Base-by-base conservation (phyloP, 805 yeast species). In the Citeromyces matritensis region DNA sequence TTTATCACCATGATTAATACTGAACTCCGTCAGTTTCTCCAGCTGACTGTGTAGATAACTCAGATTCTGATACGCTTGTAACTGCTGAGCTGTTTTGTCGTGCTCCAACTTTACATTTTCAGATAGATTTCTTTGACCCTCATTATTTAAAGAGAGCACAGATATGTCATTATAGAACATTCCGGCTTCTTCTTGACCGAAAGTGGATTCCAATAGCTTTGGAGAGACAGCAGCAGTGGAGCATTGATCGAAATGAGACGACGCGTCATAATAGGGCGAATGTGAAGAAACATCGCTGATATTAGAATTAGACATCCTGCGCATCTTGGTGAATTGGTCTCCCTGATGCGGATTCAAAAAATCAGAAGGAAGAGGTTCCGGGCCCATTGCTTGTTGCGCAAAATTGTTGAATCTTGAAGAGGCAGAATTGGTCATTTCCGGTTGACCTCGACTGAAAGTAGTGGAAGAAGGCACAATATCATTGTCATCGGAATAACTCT, bases 231-330 rank as follows among this genome's bases (percentile, higher is more conserved):
- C 31, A 23, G 40, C 42, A 12, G 42, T 45, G 9, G 41, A 51
- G 6, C 39, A 47, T 12, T 37, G 35, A 4, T 37, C 27, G 6
- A 49, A 46, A 13, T 19, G 15, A 29, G 45, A 49, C 5, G 38
- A 38, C 8, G 48, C 50, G 3, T 51, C 42, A 8, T 42, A 30
- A 25, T 42, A 47, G 9, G 54, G 53, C 3, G 49, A 43, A 15
- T 39, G 41, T 4, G 44, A 30, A 2, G 54, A 44, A 6, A 41
- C n/a, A 23, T 46, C 52, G 6, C 50, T 42, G 2, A 35, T 30
- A 25, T 32, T 32, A 1, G 39, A 34, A 10, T 39, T 25, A 8
- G 36, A 29, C 3, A 35, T 26, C 10, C 37, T 40, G 31, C 45
- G 35, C 3, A 32, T 31, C 6, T 38, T 38, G 15, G 33, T 37